Base-by-base conservation (phyloP, 768 basidiomycete species). In the Trametes maxima region DNA sequence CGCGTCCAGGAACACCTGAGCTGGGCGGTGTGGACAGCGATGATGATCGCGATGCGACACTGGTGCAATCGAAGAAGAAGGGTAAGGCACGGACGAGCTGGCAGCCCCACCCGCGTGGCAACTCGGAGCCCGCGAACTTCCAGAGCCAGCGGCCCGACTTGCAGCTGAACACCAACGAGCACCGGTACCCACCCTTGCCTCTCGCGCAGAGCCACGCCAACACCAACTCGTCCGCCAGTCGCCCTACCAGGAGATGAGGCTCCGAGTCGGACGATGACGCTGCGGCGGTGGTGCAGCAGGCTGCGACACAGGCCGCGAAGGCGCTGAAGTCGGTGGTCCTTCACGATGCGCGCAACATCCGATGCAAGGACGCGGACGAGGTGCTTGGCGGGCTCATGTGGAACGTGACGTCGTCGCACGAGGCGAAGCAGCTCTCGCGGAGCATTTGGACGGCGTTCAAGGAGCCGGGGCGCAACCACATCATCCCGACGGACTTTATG, bases 371-470 rank as follows among this genome's bases (percentile, higher is more conserved):
- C 25, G 40, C 54, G n/a, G 76, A 79, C 37, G 77, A 75, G 22
- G 70, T 74, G 36, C 54, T 65, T 33, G 78, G 69, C 17, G 77
- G 76, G 45, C 68, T 86, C 57, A 73, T 74, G 14, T 85, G 84
- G 80, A 78, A 82, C 67, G 77, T 88, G 51, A 79, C 76, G 58
- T 85, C 84, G 16, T 63, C 83, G 17, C 76, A 78, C 57, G 89
- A 91, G 72, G 89, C 89, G 19, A 92, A 89, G 87, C 84, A 83
- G 47, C 80, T 92, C 35, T 90, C 91, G 21, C 81, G 84, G 33
- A 75, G 81, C 33, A 87, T 88, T 53, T 92, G 85, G 74, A 80
- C 69, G 57, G 79, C 84, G 7, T 85, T 92, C 73, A 82, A 79
- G 69, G 73, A 75, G 58, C 79, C 81, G 21, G 78, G 77, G 24